Evolutionary conservation across 2,329 filamentous ascomycete species (phyloP).

Genomic region (Fusarium falciforme): DNA sequence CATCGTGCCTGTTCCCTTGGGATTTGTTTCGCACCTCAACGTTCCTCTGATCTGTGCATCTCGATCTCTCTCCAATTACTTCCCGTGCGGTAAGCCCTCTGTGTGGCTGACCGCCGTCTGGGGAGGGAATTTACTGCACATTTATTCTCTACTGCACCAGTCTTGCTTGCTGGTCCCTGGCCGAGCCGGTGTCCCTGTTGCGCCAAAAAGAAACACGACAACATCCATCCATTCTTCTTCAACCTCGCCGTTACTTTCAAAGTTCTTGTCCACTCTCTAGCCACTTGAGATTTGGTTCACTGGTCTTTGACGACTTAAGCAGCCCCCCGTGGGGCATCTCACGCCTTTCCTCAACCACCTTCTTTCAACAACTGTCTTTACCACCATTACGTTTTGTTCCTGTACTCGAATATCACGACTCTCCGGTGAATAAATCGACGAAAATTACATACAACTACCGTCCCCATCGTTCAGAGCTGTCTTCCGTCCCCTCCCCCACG

Average conservation of each 20-base stretch:
- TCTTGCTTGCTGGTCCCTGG: slow-evolving; percentile 18
- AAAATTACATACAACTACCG: neutral
- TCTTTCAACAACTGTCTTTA: slow-evolving; percentile 23
- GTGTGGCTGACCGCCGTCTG: slow-evolving; percentile 26
- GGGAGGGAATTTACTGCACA: slow-evolving; percentile 16
- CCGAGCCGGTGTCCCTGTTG: slow-evolving; percentile 36
- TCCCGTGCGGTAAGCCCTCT: slow-evolving; percentile 14
- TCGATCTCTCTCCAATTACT: slow-evolving; percentile 5
- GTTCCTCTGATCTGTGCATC: neutral
- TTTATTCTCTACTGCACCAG: slow-evolving; percentile 8
- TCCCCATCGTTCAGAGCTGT: neutral
- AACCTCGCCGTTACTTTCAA: slow-evolving; percentile 18
- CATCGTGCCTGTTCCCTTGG: neutral
- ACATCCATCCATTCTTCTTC: slow-evolving; percentile 4
- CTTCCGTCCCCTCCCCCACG: slow-evolving; percentile 13
- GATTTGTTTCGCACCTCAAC: neutral
- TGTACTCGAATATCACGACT: neutral
- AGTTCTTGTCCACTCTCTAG: slow-evolving; percentile 16
- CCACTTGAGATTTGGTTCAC: slow-evolving; percentile 11
- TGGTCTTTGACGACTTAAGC: slow-evolving; percentile 11
- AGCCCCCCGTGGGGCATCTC: slow-evolving; percentile 13
- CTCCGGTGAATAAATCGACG: neutral
- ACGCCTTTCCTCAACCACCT: slow-evolving; percentile 16
- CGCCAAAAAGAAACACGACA: slow-evolving; percentile 31
- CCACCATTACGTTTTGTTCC: slow-evolving; percentile 7